Evolutionary conservation across 2,329 filamentous ascomycete species (phyloP).

Genomic region (Periconia digitata): DNA sequence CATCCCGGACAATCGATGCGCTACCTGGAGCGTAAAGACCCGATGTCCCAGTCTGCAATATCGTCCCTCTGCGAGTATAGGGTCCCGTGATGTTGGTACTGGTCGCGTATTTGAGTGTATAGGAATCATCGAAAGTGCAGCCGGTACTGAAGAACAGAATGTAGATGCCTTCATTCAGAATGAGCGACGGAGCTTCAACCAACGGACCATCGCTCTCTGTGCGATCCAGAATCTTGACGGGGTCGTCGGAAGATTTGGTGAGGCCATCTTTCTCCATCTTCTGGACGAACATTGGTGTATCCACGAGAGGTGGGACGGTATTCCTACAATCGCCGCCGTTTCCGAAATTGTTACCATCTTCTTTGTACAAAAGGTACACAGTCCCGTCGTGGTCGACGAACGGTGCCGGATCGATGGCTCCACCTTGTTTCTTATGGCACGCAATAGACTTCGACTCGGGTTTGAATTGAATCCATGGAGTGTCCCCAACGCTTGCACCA

Average conservation of each 20-base stretch:
- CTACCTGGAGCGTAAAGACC: conserved; percentile 11
- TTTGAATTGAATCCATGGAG: conserved; percentile 56
- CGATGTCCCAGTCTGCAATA: conserved; percentile 6
- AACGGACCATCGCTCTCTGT: conserved; percentile 54
- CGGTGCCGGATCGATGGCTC: conserved; percentile 64
- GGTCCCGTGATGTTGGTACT: conserved; percentile 29
- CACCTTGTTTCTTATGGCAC: conserved; percentile 56
- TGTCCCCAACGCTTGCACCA: conserved; percentile 55
- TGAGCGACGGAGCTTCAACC: conserved; percentile 62
- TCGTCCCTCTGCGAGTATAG: conserved; percentile 11
- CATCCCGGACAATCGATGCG: conserved; percentile 6
- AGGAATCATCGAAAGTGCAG: conserved; percentile 57
- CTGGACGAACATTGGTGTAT: conserved; percentile 62
- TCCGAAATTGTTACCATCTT: conserved; percentile 63
- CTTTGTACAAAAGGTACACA: conserved; percentile 65
- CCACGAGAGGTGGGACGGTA: conserved; percentile 38
- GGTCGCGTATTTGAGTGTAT: conserved; percentile 64
- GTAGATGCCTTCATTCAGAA: conserved; percentile 54
- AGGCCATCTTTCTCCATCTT: conserved; percentile 54
- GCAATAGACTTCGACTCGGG: conserved; percentile 53
- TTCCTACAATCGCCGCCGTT: conserved; percentile 52
- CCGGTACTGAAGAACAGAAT: conserved; percentile 65
- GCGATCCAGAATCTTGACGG: conserved; percentile 53
- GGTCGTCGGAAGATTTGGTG: conserved; percentile 54
- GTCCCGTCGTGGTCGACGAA: conserved; percentile 59